Conservation (phyloP, 2,329 filamentous ascomycete genomes). For the Aphanocladium album region DNA sequence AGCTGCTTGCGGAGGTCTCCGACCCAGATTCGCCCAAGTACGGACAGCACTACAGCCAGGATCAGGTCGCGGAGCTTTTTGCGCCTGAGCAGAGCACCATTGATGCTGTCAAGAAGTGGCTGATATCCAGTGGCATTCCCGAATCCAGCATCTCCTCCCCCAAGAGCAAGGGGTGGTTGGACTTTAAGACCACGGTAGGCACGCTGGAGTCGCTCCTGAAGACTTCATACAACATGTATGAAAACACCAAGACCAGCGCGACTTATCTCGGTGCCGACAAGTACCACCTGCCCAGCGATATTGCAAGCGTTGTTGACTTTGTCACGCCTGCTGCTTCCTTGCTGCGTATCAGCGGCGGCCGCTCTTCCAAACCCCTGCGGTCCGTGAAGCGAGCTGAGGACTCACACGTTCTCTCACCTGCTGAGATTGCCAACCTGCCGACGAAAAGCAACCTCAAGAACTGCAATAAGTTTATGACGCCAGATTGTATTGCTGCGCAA, state of each 20-base stretch:
- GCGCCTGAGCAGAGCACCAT: constrained; percentile 33
- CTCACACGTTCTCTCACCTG: neutral
- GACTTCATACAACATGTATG: constrained; percentile 43
- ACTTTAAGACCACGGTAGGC: constrained; percentile 13
- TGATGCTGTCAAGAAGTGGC: constrained; percentile 46
- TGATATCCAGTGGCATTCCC: constrained; percentile 46
- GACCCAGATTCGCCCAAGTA: constrained; percentile 6
- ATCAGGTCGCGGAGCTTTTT: neutral
- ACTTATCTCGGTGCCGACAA: constrained; percentile 30
- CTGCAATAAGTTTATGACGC: constrained; percentile 51
- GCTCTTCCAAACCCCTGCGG: too few relatives aligned
- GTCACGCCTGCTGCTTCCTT: constrained; percentile 35
- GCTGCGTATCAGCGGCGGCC: neutral
- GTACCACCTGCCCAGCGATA: constrained; percentile 32
- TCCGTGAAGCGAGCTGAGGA: neutral
- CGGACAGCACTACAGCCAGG: constrained; percentile 4
- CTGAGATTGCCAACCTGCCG: neutral
- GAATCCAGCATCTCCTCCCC: constrained; percentile 42
- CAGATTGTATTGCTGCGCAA: constrained; percentile 45
- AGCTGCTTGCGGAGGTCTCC: neutral
- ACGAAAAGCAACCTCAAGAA: neutral
- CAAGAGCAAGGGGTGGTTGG: constrained; percentile 39
- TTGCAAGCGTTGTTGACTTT: constrained; percentile 33
- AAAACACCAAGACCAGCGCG: constrained; percentile 28
- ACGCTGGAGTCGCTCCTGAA: constrained; percentile 32